Percentiles rank a stretch among this genome's conserved stretches.
Conservation (phyloP, 306 rosid species). For the Quercus suber region DNA sequence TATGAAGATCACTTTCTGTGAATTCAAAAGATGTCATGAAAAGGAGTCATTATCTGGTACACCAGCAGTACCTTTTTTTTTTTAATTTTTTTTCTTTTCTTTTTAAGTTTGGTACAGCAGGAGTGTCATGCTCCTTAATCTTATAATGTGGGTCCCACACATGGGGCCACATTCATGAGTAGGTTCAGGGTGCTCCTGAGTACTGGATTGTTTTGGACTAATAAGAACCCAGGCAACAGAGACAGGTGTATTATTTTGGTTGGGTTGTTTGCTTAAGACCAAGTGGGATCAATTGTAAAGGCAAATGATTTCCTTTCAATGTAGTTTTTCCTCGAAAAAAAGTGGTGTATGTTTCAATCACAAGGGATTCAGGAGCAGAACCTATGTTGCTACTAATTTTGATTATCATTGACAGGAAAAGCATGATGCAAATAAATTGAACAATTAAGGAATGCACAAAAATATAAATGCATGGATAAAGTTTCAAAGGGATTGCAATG, state of each 20-base stretch:
- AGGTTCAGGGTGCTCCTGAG: background rate
- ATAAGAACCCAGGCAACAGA: conserved; percentile 15
- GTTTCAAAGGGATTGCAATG: background rate
- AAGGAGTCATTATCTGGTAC: background rate
- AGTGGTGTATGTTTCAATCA: background rate
- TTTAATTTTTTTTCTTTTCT: background rate
- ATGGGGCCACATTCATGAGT: background rate
- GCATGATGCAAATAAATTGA: background rate
- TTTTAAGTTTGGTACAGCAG: background rate
- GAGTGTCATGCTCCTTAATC: background rate
- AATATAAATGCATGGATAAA: background rate
- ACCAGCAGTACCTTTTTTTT: background rate
- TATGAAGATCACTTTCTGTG: conserved; percentile 79
- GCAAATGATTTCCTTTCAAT: background rate
- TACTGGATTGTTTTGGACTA: background rate
- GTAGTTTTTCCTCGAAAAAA: background rate
- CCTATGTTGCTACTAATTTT: background rate
- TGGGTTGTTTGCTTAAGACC: conserved; percentile 5
- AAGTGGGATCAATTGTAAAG: background rate
- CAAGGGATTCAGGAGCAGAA: background rate
- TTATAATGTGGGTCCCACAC: background rate
- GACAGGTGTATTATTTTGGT: background rate
- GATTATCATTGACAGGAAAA: background rate
- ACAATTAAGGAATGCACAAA: background rate
- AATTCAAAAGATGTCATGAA: conserved; percentile 17